Conservation (phyloP, 2,329 filamentous ascomycete genomes). For the Elsinoe perseae region DNA sequence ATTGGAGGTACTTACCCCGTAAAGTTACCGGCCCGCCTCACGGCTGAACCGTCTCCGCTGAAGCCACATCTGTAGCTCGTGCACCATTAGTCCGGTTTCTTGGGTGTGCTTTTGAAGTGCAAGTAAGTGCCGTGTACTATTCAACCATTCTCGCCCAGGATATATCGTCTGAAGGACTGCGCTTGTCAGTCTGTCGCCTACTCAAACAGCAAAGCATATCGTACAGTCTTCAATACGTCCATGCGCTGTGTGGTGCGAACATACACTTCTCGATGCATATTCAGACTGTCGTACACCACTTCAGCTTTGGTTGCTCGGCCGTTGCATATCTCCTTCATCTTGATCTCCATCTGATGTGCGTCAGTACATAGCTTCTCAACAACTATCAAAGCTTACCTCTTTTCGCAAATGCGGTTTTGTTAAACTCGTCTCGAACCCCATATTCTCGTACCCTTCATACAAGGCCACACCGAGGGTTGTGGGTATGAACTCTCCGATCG, state of each 20-base stretch:
- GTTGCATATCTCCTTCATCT: conserved; percentile 95
- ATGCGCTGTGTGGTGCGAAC: conserved; percentile 71
- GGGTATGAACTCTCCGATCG: conserved; percentile 72
- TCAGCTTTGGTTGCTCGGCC: conserved; percentile 65
- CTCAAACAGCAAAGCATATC: conserved; percentile 21
- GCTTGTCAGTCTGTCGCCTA: not conserved
- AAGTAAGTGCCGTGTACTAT: no score
- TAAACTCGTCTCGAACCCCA: conserved; percentile 85
- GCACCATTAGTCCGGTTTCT: not conserved
- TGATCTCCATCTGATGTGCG: conserved; percentile 65
- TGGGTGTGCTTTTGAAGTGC: no score
- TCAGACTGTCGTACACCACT: conserved; percentile 74
- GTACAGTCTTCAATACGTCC: conserved; percentile 49
- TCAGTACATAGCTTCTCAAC: conserved; percentile 13
- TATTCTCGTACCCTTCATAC: conserved; percentile 88
- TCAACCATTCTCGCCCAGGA: conserved; percentile 2
- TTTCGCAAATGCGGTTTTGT: conserved; percentile 94
- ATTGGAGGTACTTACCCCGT: conserved; percentile 1
- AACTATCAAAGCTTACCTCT: conserved; percentile 46
- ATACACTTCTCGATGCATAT: conserved; percentile 82
- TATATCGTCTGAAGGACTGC: conserved; percentile 12
- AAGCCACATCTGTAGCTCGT: not conserved
- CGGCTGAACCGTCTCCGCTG: not conserved
- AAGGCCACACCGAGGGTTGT: conserved; percentile 85
- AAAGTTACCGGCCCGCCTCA: not conserved